Conservation (phyloP, 192 early-diverging fungal genomes). For the Backusella luteola region DNA sequence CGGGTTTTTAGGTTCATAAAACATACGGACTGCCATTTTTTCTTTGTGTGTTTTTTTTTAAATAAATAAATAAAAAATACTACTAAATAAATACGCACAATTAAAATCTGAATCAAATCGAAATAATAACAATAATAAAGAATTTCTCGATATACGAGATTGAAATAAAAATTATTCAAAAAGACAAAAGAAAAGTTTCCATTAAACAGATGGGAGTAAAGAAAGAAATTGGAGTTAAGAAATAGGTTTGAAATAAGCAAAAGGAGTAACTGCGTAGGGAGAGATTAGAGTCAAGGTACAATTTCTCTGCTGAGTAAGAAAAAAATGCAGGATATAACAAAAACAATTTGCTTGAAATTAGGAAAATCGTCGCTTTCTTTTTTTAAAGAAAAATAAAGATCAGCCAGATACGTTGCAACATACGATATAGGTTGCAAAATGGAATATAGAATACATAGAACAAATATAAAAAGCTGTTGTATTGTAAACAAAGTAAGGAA, state of each 20-base stretch:
- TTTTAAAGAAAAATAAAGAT: neutral
- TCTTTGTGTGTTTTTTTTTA: neutral
- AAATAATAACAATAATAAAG: neutral
- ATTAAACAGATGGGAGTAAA: neutral
- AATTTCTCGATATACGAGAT: neutral
- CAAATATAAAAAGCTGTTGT: too few relatives aligned
- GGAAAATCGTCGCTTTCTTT: too few relatives aligned
- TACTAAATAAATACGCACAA: neutral
- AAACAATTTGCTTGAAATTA: neutral
- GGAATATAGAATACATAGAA: too few relatives aligned
- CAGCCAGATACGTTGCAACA: neutral
- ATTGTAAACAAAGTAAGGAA: too few relatives aligned
- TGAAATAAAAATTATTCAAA: neutral
- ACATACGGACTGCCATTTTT: neutral
- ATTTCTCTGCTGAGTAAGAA: neutral
- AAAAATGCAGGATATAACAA: neutral
- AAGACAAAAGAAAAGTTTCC: neutral
- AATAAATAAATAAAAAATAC: neutral
- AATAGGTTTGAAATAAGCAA: neutral
- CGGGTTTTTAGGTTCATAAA: conserved; percentile 11
- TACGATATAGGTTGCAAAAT: too few relatives aligned
- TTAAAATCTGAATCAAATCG: neutral
- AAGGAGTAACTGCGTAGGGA: neutral
- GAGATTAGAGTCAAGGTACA: neutral
- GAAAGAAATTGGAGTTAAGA: neutral